phyloP scores from a whole-genome alignment of 176 grass and related monocot species.

The Zea luxurians region DNA sequence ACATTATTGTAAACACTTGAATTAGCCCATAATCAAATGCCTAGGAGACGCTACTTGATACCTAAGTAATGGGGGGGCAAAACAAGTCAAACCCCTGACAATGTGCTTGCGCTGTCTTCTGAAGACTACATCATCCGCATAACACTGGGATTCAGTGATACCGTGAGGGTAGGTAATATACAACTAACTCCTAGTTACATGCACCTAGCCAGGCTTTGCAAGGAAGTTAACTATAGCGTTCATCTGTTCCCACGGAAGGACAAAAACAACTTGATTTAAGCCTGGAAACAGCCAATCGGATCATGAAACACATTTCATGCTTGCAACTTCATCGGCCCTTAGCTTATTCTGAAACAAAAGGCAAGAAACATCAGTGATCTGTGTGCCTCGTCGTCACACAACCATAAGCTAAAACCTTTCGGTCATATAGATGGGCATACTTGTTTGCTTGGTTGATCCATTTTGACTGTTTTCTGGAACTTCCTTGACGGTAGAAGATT shows the following conservation, averaged over 20 bases:
- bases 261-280: constrained; percentile 29
- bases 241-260: constrained; percentile 6
- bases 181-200: constrained; percentile 39
- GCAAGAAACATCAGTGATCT: constrained; percentile 15
- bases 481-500: constrained; percentile 37
- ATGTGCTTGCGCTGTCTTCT: constrained; percentile 37
- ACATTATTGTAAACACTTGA: constrained; percentile 25
- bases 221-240: background rate
- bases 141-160: constrained; percentile 22
- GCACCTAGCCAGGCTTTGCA: constrained; percentile 4
- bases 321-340: constrained; percentile 33
- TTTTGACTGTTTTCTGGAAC: constrained; percentile 40
- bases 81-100: constrained; percentile 31
- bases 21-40: constrained; percentile 45
- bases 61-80: constrained; percentile 1
- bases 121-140: constrained; percentile 50
- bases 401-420: background rate
- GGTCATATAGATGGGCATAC: constrained; percentile 9
- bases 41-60: constrained; percentile 37
- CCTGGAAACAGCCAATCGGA: constrained; percentile 4
- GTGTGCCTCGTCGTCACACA: background rate
- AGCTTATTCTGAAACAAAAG: constrained; percentile 45
- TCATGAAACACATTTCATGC: constrained; percentile 28
- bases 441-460: constrained; percentile 37
- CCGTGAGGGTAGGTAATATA: constrained; percentile 40